Conservation (phyloP, 176 grass and related monocot genomes). For the Carex pumila region DNA sequence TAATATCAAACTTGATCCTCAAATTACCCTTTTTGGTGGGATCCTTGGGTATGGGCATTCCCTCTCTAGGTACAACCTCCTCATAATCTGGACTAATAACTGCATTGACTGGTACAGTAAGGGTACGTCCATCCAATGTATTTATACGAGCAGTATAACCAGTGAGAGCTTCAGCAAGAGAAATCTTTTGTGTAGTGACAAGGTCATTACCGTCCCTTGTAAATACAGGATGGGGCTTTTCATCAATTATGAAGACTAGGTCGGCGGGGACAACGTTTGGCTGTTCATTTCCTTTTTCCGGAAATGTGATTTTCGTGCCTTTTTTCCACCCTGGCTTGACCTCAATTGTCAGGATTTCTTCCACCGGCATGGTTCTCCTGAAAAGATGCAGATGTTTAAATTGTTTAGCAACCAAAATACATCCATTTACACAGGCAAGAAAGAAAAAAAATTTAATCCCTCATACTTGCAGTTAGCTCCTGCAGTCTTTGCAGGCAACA, state of each 20-base stretch:
- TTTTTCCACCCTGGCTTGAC: conserved; percentile 98
- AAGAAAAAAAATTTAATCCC: background rate
- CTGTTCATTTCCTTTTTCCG: conserved; percentile 83
- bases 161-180: conserved; percentile 56
- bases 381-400: background rate
- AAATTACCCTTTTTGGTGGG: conserved; percentile 79
- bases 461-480: background rate
- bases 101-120: conserved; percentile 50
- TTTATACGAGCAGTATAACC: conserved; percentile 52
- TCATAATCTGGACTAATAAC: conserved; percentile 64
- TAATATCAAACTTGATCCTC: conserved; percentile 86
- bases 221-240: conserved; percentile 92
- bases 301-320: conserved; percentile 97
- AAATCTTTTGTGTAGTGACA: conserved; percentile 56
- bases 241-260: conserved; percentile 83
- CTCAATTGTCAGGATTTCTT: conserved; percentile 85
- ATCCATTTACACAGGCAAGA: background rate
- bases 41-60: conserved; percentile 87
- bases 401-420: background rate
- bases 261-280: conserved; percentile 50
- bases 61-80: conserved; percentile 68
- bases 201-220: conserved; percentile 86
- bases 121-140: conserved; percentile 63
- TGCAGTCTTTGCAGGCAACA: background rate
- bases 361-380: conserved; percentile 64